Evolutionary conservation across 1,284 basidiomycete genomes (phyloP).

Genomic region (Tremellales sp.): DNA sequence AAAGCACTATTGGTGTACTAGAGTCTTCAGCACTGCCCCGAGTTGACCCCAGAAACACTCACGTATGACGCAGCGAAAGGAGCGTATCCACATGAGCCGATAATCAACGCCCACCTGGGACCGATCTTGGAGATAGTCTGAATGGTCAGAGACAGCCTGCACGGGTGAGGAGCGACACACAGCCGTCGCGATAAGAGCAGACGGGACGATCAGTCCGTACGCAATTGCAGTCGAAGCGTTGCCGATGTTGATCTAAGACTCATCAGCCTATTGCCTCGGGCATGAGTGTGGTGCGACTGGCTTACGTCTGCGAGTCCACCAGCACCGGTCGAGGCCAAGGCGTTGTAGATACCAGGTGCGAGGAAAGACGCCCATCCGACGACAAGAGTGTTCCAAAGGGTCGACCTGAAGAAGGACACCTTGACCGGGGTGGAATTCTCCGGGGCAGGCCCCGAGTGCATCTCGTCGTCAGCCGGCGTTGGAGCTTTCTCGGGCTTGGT

Average conservation of each 20-base stretch:
- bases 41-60: neutral
- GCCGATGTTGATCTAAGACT: neutral
- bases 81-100: slow-evolving; percentile 36
- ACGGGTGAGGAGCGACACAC: neutral
- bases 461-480: too few relatives aligned
- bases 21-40: too few relatives aligned
- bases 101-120: slow-evolving; percentile 31
- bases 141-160: neutral
- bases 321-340: slow-evolving; percentile 29
- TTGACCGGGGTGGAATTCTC: too few relatives aligned
- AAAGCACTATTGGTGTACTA: slow-evolving; percentile 18
- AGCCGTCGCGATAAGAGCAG: neutral
- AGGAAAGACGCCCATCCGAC: slow-evolving; percentile 43
- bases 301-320: slow-evolving; percentile 21
- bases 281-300: too few relatives aligned
- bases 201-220: slow-evolving; percentile 44
- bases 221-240: slow-evolving; percentile 36
- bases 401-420: slow-evolving; percentile 14
- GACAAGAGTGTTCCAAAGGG: slow-evolving; percentile 25
- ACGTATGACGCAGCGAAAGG: slow-evolving; percentile 40
- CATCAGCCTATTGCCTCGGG: neutral
- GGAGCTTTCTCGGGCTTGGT: slow-evolving; percentile 1
- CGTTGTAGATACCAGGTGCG: slow-evolving; percentile 40
- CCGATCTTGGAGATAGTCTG: slow-evolving; percentile 23
- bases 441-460: too few relatives aligned